Percentiles rank a stretch among this genome's conserved stretches.
Evolutionary conservation across 345 rosid genomes (phyloP).

Genomic region (Melaleuca alternifolia): DNA sequence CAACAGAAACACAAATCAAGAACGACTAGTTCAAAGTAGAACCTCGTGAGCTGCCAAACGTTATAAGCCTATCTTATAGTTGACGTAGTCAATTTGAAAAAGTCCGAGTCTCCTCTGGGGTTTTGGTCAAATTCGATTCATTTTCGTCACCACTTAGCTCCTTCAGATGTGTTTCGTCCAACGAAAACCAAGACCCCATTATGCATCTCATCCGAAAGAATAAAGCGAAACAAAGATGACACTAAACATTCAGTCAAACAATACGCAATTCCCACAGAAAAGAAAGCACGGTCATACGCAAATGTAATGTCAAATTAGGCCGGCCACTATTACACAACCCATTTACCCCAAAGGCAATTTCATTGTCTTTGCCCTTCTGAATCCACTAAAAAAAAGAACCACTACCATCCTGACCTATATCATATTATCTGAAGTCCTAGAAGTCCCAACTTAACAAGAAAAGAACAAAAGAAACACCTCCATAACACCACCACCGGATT

Average conservation of each 20-base stretch:
- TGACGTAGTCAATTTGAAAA: neutral
- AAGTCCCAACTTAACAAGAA: neutral
- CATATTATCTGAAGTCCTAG: neutral
- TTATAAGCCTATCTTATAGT: neutral
- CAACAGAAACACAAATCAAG: neutral
- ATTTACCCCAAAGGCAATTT: neutral
- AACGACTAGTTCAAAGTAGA: neutral
- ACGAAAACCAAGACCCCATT: neutral
- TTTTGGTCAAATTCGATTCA: neutral
- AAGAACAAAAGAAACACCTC: neutral
- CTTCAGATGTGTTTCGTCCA: neutral
- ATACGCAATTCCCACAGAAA: neutral
- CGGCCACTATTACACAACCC: neutral
- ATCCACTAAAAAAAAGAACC: neutral
- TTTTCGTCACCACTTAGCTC: neutral
- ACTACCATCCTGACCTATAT: neutral
- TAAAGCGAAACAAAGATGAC: neutral
- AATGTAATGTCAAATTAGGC: neutral
- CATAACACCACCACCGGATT: neutral
- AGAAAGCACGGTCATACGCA: neutral
- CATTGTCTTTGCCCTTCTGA: neutral
- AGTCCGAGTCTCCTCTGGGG: neutral
- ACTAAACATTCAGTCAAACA: neutral
- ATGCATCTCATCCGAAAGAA: neutral
- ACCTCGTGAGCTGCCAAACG: neutral